Evolutionary conservation across 2,329 filamentous ascomycete genomes (phyloP), one percentile per base, ranked within the genome.

Genomic region (Phialocephala sp.): DNA sequence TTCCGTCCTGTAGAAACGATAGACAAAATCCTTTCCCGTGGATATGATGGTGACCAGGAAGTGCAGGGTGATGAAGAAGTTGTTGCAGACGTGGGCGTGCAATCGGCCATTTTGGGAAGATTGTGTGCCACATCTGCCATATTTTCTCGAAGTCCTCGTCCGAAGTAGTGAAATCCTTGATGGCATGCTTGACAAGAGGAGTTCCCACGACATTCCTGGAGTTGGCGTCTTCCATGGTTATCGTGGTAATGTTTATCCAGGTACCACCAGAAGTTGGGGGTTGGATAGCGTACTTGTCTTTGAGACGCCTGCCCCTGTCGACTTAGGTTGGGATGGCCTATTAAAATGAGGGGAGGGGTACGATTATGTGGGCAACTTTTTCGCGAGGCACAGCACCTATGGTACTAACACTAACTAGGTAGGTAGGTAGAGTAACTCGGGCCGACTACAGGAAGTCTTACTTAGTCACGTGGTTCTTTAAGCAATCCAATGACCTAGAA

Each of bases 1-100:
- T 72, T 24, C 68, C 66, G 12, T 75, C 64, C 14, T 71, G 73
- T 8, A 72, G 72, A 64, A 77, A 80, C 1, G 76, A 72, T 45
- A 81, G 65, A 63, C 78, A 79, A 62, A 80, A 79, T 1, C 79
- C 79, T 22, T 76, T 74, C 8, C 79, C 66, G 15, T 79, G 79
- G n/a, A 80, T 67, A 39, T 77, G 76, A 68, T 80, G 78, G 32
- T 76, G 72, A 15, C 72, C 74, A 63, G 74, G 72, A 0, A 62
- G 54, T 27, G 27, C 27, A 32, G 27, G 27, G 27, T 70, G 69
- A 1, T 60, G 62, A 18, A 81, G 67, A 22, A 80, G 60, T 27
- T 64, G 67, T 8, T 64, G 62, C 15, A 80, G 55, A 8, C 66
- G 73, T 8, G 74, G 65, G 5, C 68, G 67, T 0, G 76, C 70